Evolutionary conservation across 306 rosid genomes (phyloP), one percentile per base, ranked within the genome.

Genomic region (Geum urbanum): DNA sequence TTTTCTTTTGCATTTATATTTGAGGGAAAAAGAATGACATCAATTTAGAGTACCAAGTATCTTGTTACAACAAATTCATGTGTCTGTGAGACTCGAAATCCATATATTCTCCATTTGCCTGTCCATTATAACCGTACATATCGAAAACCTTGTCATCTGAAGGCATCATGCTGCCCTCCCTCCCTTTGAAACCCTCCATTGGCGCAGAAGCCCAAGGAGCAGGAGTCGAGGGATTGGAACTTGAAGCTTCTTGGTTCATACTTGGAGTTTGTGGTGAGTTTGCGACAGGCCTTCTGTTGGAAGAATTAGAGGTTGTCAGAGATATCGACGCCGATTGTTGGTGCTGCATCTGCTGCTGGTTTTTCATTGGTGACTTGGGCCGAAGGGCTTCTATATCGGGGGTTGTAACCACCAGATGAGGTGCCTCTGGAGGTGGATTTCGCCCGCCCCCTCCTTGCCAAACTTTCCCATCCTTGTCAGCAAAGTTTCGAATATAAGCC

Each of bases 391-490:
- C 97, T 32, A 95, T 95, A 4, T 95, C 99, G 0, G 96, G 95
- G 35, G 99, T 95, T 32, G 99, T 95, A 37, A 89, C 57, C 40
- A 95, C 99, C 79, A 95, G 87, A 87, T 95, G 99, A 70, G 97
- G 92, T 63, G 99, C 97, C 79, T 91, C 99, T 0, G 96, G 92
- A 68, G 96, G 99, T 27, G 99, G 97, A 71, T 95, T 95, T 73
- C 99, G 79, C 67, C 99, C 99, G 49, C 99, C 99, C 47, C 99
- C 99, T 62, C 99, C 99, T 68, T 77, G 96, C 97, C 96, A 95
- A 54, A 95, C 97, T 77, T 91, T 95, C 68, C 99, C 97, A 19
- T 95, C 99, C 69, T 95, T 89, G 83, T 95, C 99, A 1, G 85
- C 67, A n/a, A 95, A 95, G 81, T 60, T 91, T 85, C 86, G 82